phyloP scores from a whole-genome alignment of 345 rosid species.

The Fremontodendron californicum region DNA sequence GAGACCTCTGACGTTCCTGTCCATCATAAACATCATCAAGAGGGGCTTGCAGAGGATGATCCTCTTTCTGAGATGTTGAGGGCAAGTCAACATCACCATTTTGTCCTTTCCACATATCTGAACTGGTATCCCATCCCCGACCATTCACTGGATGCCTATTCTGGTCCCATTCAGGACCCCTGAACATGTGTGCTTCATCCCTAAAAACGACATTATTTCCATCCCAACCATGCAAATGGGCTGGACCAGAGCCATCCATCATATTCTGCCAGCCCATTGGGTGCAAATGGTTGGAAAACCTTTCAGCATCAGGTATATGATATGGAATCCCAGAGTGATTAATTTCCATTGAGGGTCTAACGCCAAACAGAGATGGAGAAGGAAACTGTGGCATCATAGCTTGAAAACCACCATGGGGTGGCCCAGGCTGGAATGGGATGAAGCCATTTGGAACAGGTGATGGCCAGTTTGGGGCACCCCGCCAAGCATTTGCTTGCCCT shows the following conservation, averaged over 20 bases:
- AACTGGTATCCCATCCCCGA: slow-evolving; percentile 73
- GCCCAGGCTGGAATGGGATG: slow-evolving; percentile 87
- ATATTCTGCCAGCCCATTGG: slow-evolving; percentile 93
- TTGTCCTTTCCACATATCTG: slow-evolving; percentile 78
- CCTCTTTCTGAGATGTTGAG: slow-evolving; percentile 58
- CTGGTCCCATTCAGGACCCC: slow-evolving; percentile 82
- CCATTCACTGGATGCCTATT: slow-evolving; percentile 58
- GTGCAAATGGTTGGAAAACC: slow-evolving; percentile 77
- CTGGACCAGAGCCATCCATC: slow-evolving; percentile 72
- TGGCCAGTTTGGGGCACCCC: slow-evolving; percentile 83
- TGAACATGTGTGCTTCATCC: slow-evolving; percentile 72
- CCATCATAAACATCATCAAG: slow-evolving; percentile 43
- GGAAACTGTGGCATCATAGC: slow-evolving; percentile 79
- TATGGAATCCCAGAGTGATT: slow-evolving; percentile 73
- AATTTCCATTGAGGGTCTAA: slow-evolving; percentile 81
- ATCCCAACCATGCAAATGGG: slow-evolving; percentile 93
- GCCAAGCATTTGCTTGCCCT: slow-evolving; percentile 86
- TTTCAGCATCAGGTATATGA: slow-evolving; percentile 75
- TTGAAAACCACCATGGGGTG: slow-evolving; percentile 73
- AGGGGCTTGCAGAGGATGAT: slow-evolving; percentile 41
- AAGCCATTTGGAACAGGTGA: slow-evolving; percentile 73
- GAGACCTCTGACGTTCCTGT: slow-evolving; percentile 39
- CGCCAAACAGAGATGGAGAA: slow-evolving; percentile 65
- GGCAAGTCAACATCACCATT: slow-evolving; percentile 62
- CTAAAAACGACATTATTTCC: slow-evolving; percentile 67